Conservation (phyloP, 2,329 filamentous ascomycete genomes). For the Colletotrichum viniferum region DNA sequence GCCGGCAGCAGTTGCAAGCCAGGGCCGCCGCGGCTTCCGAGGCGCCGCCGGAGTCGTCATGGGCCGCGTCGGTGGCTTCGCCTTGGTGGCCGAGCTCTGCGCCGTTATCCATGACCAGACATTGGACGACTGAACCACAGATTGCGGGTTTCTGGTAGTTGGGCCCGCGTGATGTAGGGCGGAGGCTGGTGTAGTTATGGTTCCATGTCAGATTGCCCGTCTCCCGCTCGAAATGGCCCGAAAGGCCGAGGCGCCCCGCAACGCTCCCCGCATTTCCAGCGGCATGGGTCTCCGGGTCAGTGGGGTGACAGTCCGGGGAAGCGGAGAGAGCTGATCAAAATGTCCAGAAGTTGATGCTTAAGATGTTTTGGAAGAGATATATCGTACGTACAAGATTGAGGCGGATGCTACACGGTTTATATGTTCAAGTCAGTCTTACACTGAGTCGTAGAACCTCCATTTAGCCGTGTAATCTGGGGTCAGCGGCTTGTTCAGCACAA, state of each 20-base stretch:
- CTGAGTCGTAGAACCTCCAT: slow-evolving; percentile 53
- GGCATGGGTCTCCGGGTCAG: not conserved
- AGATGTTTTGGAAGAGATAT: not conserved
- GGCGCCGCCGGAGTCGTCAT: slow-evolving; percentile 39
- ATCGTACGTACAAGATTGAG: not conserved
- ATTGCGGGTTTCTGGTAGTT: not conserved
- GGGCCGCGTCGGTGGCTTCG: slow-evolving; percentile 26
- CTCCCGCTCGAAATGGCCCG: not conserved
- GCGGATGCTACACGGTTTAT: not conserved
- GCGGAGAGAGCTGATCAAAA: not conserved
- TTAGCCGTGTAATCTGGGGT: slow-evolving; percentile 45
- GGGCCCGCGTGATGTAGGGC: not conserved
- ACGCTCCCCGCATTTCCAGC: not conserved
- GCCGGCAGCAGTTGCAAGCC: slow-evolving; percentile 14
- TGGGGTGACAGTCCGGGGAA: not conserved
- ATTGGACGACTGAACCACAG: not conserved
- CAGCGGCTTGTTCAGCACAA: slow-evolving; percentile 47
- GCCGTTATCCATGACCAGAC: not conserved
- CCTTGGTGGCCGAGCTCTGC: slow-evolving; percentile 18
- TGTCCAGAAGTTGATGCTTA: not conserved
- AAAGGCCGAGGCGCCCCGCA: not conserved
- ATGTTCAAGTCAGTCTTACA: not conserved
- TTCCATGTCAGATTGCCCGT: not conserved
- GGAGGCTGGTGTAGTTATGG: slow-evolving; percentile 4
- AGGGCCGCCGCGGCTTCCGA: slow-evolving; percentile 49